Percentiles rank a stretch among this genome's conserved stretches.
Conservation (phyloP, 352 stramenopile genomes). For the Globisporangium rhizosaccharum region DNA sequence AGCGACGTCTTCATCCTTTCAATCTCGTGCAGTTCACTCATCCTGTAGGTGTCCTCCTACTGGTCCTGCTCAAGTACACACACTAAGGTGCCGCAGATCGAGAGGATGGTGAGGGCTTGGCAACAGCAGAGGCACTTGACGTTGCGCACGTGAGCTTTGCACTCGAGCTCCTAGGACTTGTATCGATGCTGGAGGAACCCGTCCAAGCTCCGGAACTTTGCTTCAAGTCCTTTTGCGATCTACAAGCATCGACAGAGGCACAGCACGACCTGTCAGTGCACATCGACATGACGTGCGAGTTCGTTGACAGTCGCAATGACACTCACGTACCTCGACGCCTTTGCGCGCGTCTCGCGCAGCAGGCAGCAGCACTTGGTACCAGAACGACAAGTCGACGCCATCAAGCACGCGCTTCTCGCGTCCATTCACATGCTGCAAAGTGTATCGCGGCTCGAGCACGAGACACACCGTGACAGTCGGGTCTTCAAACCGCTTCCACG, state of each 20-base stretch:
- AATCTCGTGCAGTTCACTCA: background rate
- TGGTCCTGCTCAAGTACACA: no score
- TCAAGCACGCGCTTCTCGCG: conserved; percentile 3
- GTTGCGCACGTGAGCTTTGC: no score
- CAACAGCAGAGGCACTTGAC: no score
- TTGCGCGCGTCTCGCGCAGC: background rate
- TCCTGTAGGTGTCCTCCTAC: no score
- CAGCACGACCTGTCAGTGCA: background rate
- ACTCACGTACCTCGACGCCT: conserved; percentile 7
- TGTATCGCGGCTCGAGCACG: conserved; percentile 21
- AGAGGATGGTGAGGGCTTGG: no score
- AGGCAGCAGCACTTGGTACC: conserved; percentile 26
- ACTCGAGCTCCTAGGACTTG: background rate
- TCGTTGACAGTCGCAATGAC: conserved; percentile 1
- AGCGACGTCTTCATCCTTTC: background rate
- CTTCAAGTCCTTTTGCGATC: conserved; percentile 9
- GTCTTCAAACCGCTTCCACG: conserved; percentile 32
- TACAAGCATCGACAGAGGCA: background rate
- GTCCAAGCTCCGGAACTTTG: conserved; percentile 13
- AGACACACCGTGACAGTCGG: conserved; percentile 25
- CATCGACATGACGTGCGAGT: background rate
- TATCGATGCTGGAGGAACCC: conserved; percentile 4
- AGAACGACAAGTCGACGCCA: conserved; percentile 19
- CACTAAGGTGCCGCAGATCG: no score
- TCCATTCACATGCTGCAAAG: background rate